Conservation (phyloP, 441 rosid species). For the Pelargonium exstipulatum region DNA sequence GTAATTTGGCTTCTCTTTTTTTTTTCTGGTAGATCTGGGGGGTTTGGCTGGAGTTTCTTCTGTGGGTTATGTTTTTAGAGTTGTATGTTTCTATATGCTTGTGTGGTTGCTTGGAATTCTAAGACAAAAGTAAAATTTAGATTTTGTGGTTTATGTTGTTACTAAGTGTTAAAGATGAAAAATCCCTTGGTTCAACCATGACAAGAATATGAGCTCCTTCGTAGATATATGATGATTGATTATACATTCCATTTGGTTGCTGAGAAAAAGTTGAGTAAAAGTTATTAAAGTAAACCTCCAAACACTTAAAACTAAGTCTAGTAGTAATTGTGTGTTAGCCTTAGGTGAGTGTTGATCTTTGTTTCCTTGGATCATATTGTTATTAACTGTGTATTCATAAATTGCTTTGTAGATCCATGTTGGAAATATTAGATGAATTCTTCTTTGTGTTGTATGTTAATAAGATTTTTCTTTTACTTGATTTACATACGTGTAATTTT, state of each 20-base stretch:
- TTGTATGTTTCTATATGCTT: slow-evolving; percentile 6
- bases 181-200: neutral
- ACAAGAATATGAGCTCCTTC: neutral
- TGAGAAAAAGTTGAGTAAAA: too few species aligned
- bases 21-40: slow-evolving; percentile 30
- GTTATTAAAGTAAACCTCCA: neutral
- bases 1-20: too few species aligned
- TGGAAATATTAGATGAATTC: neutral
- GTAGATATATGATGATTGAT: neutral
- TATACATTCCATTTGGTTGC: too few species aligned
- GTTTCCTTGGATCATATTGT: neutral
- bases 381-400: neutral
- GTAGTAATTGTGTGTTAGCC: neutral
- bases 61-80: neutral
- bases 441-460: neutral
- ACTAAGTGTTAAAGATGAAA: neutral
- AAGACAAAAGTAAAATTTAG: neutral
- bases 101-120: neutral
- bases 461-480: neutral
- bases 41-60: slow-evolving; percentile 5
- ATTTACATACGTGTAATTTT: neutral
- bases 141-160: neutral
- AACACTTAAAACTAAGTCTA: neutral
- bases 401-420: neutral
- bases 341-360: neutral